Percentiles rank a stretch among this genome's conserved stretches.
phyloP scores from a whole-genome alignment of 192 early-diverging fungal genomes.

The Borealophlyctis nickersoniae region DNA sequence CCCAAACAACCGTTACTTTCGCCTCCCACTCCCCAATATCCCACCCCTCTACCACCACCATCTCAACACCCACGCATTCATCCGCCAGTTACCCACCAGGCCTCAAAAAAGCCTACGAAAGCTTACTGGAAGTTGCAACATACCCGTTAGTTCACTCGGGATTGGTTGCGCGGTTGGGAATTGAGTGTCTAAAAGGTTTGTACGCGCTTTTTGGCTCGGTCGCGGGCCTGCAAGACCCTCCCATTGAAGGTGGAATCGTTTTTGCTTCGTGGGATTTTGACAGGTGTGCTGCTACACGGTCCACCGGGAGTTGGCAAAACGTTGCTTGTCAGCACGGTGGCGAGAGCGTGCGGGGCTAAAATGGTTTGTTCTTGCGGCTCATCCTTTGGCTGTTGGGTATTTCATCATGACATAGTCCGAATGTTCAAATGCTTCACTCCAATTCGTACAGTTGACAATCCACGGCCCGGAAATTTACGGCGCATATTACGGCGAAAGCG shows the following conservation, averaged over 20 bases:
- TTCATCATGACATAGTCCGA: constrained; percentile 2
- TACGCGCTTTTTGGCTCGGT: background rate
- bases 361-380: constrained; percentile 58
- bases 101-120: constrained; percentile 68
- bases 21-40: background rate
- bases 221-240: background rate
- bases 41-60: background rate
- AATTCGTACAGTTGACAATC: constrained; percentile 53
- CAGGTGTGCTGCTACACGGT: constrained; percentile 83
- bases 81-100: constrained; percentile 33
- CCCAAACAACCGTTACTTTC: background rate
- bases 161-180: constrained; percentile 50
- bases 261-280: background rate
- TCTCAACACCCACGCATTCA: background rate
- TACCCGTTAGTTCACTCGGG: constrained; percentile 69
- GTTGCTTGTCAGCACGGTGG: constrained; percentile 68
- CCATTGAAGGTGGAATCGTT: background rate
- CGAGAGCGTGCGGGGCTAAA: constrained; percentile 62
- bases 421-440: constrained; percentile 8
- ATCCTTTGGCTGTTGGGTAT: constrained; percentile 14
- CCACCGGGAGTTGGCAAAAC: constrained; percentile 97
- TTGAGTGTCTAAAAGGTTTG: constrained; percentile 71
- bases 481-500: constrained; percentile 83
- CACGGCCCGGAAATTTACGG: constrained; percentile 84
- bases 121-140: constrained; percentile 72